phyloP scores from a whole-genome alignment of 129 eudicot species.

The Calendula officinalis region DNA sequence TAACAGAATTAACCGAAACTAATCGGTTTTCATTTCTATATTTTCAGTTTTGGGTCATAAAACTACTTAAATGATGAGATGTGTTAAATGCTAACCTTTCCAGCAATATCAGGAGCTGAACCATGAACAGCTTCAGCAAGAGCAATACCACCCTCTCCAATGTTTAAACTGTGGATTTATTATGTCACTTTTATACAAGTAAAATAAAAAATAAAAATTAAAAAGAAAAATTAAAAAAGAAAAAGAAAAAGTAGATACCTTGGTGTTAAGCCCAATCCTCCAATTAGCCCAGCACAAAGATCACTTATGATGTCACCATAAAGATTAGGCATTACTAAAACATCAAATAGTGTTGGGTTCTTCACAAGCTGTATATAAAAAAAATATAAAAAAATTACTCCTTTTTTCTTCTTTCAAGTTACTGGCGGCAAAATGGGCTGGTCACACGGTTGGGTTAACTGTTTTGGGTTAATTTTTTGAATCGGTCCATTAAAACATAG shows the following conservation, averaged over 20 bases:
- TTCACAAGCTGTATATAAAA: slow-evolving; percentile 73
- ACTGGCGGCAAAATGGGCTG: no score
- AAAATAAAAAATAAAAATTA: slow-evolving; percentile 9
- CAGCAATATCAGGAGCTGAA: slow-evolving; percentile 99
- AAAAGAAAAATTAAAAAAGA: not conserved
- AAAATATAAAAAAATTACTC: not conserved
- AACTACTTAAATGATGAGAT: no score
- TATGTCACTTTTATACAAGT: not conserved
- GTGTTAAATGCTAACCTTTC: slow-evolving; percentile 58
- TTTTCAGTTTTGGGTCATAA: no score
- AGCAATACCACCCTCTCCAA: slow-evolving; percentile 98
- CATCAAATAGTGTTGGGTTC: slow-evolving; percentile 97
- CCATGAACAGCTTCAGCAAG: slow-evolving; percentile 99
- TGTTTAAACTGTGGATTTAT: slow-evolving; percentile 63
- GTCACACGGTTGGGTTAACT: no score
- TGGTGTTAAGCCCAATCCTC: slow-evolving; percentile 97
- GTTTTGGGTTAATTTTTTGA: no score
- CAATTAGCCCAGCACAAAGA: slow-evolving; percentile 97
- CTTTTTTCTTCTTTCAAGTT: no score
- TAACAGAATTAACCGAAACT: no score
- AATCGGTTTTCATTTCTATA: no score
- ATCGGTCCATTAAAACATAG: no score
- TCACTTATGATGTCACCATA: slow-evolving; percentile 98
- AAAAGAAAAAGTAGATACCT: slow-evolving; percentile 45
- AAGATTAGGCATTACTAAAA: slow-evolving; percentile 94